Evolutionary conservation across 257 asterid species (phyloP), one percentile per base, ranked within the genome.

Genomic region (Cynanchum wilfordii): DNA sequence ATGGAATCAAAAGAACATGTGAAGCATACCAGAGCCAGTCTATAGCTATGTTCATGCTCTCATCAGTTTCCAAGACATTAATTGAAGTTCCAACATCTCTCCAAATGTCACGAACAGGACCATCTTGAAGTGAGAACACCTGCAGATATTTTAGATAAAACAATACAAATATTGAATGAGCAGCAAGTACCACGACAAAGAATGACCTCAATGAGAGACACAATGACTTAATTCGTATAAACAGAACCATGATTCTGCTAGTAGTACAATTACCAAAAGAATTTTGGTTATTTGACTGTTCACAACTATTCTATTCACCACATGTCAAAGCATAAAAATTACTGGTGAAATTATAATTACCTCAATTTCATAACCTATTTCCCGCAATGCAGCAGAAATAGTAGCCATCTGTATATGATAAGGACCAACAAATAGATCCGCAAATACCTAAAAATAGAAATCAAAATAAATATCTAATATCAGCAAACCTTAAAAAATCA

Each of bases 11-110:
- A 27, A 59, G 30, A 45, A 33, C 12, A 42, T 24, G 4, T 15
- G 16, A 19, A n/a, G 15, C 98, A 75, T 89, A 95, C 99, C 86
- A 87, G 69, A 95, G 87, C 99, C 99, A 95, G 80, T 95, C 99
- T 72, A 92, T 74, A 65, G 77, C 68, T 72, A 77, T 83, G 83
- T 81, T 81, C 85, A 62, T 68, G 78, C 77, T 81, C 79, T 84
- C 84, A 17, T 83, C 82, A 38, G 80, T 76, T 62, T 80, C 57
- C 71, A 83, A 76, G 69, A 90, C 83, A 55, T 69, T 80, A 52
- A 86, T 62, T 69, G 86, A 84, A 86, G 85, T 58, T 57, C 91
- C 92, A 8, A 74, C 33, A 72, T 87, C 79, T 72, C 77, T 85
- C 99, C 99, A 95, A 54, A 86, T 56, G 73, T 81, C 80, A 72